Base-by-base conservation (phyloP, 2,329 filamentous ascomycete species). In the Stagonosporopsis rhizophila region DNA sequence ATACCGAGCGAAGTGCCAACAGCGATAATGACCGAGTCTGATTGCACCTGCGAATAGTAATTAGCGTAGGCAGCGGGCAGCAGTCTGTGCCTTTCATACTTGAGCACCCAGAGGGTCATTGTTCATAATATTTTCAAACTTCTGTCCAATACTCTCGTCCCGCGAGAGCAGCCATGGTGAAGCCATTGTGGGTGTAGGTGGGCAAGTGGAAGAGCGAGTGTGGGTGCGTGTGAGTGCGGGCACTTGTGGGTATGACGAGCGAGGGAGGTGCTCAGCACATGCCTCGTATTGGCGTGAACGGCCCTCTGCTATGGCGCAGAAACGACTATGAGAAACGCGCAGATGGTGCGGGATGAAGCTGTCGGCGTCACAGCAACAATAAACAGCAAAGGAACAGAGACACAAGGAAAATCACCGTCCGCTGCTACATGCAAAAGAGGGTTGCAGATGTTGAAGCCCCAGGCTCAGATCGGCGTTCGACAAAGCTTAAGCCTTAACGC, bases 1-100 rank as follows among this genome's bases (percentile, higher is more conserved):
- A 95, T 81, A 52, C 86, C 89, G 40, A 97, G 73, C 3, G 94
- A 96, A 20, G 90, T 92, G 61, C 82, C 90, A 40, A 98, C 79
- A 44, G 93, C 92, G 56, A 91, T 89, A 77, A 88, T 87, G 58
- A 97, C 83, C 39, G 92, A 89, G 54, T 84, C 81, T 60, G 79
- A 70, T 66, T 80, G 77, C 58, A 87, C 79, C 85, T 87, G 66
- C 44, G 25, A 8, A 38, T 1, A 27, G 62, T 73, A 46, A 73
- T 66, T 41, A 9, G 9, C 5, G 9, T 11, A 4, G 7, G 22
- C 48, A 22, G 17, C 22, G 50, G 19, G 22, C n/a, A 6, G 23
- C 8, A 25, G 12, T 32, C 19, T 3, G 27, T 17, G 25, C 14
- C 2, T 12, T 30, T 47, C 65, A 14, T 65, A 71, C 72, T 53